Base-by-base conservation (phyloP, 2,329 filamentous ascomycete genomes). In the Achaetomium macrosporum region DNA sequence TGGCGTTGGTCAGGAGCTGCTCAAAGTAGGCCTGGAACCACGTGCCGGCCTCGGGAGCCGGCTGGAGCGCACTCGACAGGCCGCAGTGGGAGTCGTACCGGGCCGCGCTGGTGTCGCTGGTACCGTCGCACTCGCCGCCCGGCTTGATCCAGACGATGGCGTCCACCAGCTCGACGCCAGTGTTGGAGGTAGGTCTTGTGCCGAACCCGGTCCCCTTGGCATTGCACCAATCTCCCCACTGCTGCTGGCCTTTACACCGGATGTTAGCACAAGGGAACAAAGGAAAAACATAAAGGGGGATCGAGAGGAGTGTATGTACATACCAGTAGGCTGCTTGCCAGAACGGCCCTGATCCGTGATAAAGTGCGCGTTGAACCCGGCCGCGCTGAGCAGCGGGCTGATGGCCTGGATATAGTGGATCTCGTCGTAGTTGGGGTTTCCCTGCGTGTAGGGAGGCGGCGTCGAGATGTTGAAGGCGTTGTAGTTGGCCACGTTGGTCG, bases 61-160 rank as follows among this genome's bases (percentile, higher is more conserved):
- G 84, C 66, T 79, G 66, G 39, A 86, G 69, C 1, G 83, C 69
- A 59, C 78, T 75, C 1, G 68, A 57, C 9, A 72, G 68, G 29
- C 81, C 80, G 56, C 78, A 81, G 67, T 78, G 70, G 46, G 53
- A 59, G 67, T 82, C 78, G 64, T 78, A 83, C 47, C 76, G 75
- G 17, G 68, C 58, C 10, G 80, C 73, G 33, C 61, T 68, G 37
- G 69, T 71, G 61, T 80, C 68, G 35, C 72, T 76, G 36, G 74
- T 76, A 57, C 73, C 74, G 57, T 77, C 74, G 42, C 71, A 87
- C 65, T 79, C 76, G 56, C 76, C 76, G 58, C 84, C 84, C 5
- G 84, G 84, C 76, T 87, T 87, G 60, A 86, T 72, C 84, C 84
- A 87, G 53, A 86, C 83, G 59, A 87, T 83, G 39, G 83, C 82